phyloP scores from a whole-genome alignment of 225 moss, liverwort and hornwort genomes.

The Antitrichia curtipendula region DNA sequence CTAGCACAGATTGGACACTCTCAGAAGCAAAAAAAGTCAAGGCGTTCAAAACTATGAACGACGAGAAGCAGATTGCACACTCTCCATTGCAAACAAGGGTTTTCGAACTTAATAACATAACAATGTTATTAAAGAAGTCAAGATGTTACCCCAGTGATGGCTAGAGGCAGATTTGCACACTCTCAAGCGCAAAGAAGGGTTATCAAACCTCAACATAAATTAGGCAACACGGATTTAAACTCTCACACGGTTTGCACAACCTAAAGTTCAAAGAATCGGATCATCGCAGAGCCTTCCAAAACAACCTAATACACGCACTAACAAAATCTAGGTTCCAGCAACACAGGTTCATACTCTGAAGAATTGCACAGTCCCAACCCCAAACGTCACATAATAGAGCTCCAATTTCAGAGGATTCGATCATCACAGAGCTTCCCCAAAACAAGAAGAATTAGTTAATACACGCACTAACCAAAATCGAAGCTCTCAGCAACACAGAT shows the following conservation, averaged over 20 bases:
- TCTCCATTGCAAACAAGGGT: neutral
- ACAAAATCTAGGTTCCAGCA: neutral
- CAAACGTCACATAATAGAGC: neutral
- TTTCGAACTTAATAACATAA: neutral
- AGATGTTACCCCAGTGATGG: neutral
- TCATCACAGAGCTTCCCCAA: neutral
- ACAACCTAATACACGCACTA: too few species aligned
- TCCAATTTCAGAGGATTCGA: neutral
- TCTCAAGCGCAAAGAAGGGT: neutral
- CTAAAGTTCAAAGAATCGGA: neutral
- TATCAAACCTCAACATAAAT: neutral
- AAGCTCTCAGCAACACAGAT: neutral
- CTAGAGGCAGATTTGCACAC: neutral
- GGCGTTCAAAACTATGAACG: neutral
- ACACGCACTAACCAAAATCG: neutral
- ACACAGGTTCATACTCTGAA: neutral
- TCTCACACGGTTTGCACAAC: neutral
- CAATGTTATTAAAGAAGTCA: neutral
- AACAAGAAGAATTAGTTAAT: neutral
- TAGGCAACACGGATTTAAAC: neutral
- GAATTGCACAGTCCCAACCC: neutral
- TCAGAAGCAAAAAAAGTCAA: neutral
- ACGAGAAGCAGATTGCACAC: neutral
- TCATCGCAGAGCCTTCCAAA: neutral
- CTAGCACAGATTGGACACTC: neutral